A percentile compares a stretch with the other conserved stretches of the same genome.
Conservation (phyloP, 1,284 basidiomycete genomes). For the Papiliotrema fonsecae region DNA sequence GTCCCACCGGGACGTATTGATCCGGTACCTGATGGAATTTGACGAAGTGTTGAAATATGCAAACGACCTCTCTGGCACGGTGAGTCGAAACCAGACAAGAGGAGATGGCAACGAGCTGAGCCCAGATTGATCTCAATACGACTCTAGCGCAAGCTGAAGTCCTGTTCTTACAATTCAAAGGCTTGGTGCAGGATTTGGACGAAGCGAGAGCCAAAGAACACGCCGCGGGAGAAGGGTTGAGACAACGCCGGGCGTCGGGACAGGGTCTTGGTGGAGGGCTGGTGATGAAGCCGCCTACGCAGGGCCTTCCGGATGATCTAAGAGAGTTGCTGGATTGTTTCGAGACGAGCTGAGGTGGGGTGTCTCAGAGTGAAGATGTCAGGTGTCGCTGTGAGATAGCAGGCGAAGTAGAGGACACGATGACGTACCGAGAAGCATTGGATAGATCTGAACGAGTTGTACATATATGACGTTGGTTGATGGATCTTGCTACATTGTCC, state of each 20-base stretch:
- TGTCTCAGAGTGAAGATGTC: no score
- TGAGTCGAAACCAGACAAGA: conserved; percentile 17
- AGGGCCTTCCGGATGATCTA: conserved; percentile 13
- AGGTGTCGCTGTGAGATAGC: no score
- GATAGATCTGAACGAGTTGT: no score
- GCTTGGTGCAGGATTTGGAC: conserved; percentile 79
- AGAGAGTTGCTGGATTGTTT: conserved; percentile 14
- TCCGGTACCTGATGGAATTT: conserved; percentile 82
- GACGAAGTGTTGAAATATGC: conserved; percentile 77
- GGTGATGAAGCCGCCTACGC: conserved; percentile 1
- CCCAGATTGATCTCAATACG: conserved; percentile 74
- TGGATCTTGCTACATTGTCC: no score
- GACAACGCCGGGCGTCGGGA: no score
- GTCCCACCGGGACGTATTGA: conserved; percentile 85
- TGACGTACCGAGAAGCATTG: no score
- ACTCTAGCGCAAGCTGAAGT: conserved; percentile 92
- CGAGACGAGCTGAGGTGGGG: neutral
- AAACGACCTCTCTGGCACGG: conserved; percentile 84
- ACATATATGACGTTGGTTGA: no score
- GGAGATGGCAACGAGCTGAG: neutral
- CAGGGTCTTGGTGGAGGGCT: neutral
- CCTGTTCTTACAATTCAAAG: conserved; percentile 59
- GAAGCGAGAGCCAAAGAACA: conserved; percentile 13
- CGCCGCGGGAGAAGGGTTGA: neutral
- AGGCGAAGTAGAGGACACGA: no score